Conservation (phyloP, 2,329 filamentous ascomycete species). For the Microsporum audouinii region DNA sequence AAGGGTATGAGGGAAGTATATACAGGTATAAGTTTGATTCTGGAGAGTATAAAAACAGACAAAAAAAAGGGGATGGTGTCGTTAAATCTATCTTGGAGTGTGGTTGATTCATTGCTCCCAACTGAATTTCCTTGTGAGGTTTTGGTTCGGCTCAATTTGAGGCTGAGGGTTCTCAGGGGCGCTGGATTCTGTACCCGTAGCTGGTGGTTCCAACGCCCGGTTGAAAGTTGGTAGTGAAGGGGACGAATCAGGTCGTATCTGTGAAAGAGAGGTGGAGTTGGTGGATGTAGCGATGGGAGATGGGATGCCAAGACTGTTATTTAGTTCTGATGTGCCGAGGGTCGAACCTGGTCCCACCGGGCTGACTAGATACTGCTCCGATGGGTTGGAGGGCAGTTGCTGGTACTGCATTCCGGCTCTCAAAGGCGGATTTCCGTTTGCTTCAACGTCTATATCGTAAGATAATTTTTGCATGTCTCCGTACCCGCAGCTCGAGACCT, state of each 20-base stretch:
- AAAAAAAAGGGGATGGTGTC: not conserved
- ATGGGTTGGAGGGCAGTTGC: not conserved
- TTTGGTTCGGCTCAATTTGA: not conserved
- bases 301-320: constrained; percentile 5
- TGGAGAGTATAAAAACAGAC: not conserved
- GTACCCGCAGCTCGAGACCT: not conserved
- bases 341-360: constrained; percentile 7
- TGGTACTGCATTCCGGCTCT: not conserved
- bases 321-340: not conserved
- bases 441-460: not conserved
- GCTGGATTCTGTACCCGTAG: not conserved
- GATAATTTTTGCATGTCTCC: not conserved
- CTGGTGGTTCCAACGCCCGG: not conserved
- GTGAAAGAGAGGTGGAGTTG: constrained; percentile 5
- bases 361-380: constrained; percentile 8
- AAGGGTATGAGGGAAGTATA: not conserved
- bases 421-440: not conserved
- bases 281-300: constrained; percentile 9
- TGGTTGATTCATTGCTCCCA: constrained; percentile 9
- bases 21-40: not conserved
- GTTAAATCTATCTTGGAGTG: not conserved
- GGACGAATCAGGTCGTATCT: not conserved
- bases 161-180: not conserved
- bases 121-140: constrained; percentile 10
- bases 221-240: not conserved